These are phyloP conservation scores for Arthromyces matolae DNA, from an alignment of 768 basidiomycete genomes.

Conservation along the genomic window DNA sequence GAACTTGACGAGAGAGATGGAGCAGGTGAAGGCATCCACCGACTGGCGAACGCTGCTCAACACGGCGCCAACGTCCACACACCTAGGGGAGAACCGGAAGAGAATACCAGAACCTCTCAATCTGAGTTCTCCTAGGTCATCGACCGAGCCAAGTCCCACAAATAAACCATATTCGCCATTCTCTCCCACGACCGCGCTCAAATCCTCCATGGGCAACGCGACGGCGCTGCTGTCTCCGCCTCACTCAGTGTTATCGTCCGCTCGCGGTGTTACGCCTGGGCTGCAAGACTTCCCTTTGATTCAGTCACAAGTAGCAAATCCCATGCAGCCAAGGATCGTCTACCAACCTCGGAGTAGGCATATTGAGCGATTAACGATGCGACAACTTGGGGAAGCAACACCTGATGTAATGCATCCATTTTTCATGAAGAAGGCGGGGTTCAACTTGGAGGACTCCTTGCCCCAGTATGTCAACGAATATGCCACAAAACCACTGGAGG, in stretches of 20 bases:
- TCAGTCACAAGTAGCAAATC: slow-evolving; percentile 4
- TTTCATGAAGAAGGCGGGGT: slow-evolving; percentile 81
- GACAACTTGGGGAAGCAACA: slow-evolving; percentile 85
- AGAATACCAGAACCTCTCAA: slow-evolving; percentile 36
- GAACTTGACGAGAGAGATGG: slow-evolving; percentile 73
- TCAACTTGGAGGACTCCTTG: slow-evolving; percentile 79
- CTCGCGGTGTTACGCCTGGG: slow-evolving; percentile 4
- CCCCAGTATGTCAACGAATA: slow-evolving; percentile 88
- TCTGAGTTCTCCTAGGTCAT: slow-evolving; percentile 26
- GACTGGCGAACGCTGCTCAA: slow-evolving; percentile 45
- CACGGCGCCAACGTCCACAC: slow-evolving; percentile 25
- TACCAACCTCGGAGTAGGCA: slow-evolving; percentile 58
- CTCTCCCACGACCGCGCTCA: slow-evolving; percentile 26
- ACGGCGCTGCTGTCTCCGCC: slow-evolving; percentile 17
- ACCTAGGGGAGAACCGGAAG: slow-evolving; percentile 28
- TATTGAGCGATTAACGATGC: slow-evolving; percentile 79
- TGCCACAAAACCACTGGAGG: slow-evolving; percentile 76
- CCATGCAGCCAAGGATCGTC: slow-evolving; percentile 29
- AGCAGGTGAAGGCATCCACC: slow-evolving; percentile 60
- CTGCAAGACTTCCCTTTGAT: slow-evolving; percentile 13
- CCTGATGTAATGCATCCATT: slow-evolving; percentile 86
- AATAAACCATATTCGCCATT: slow-evolving; percentile 17
- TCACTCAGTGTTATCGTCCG: slow-evolving; percentile 15
- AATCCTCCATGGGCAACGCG: slow-evolving; percentile 15
- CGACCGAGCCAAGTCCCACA: slow-evolving; percentile 25